Evolutionary conservation across 164 flowering plant species (phyloP).

Genomic region (Litsea cubeba): DNA sequence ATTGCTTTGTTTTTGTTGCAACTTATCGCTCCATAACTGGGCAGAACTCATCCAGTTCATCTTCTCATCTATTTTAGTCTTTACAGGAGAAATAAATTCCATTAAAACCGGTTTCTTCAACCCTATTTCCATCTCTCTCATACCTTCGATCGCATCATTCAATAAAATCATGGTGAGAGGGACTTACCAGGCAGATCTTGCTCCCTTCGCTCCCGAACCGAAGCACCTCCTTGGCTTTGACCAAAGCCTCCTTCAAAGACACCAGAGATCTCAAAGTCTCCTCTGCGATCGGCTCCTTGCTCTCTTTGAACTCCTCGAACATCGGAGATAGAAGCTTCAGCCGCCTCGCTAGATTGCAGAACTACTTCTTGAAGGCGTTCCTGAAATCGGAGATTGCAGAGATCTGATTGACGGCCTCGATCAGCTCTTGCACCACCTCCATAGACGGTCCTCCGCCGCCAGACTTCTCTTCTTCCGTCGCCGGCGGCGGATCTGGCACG

Average conservation of each 20-base stretch:
- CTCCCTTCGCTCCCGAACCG: conserved; percentile 72
- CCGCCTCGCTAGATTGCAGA: conserved; percentile 67
- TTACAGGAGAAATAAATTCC: too few species aligned
- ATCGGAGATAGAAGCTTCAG: conserved; percentile 76
- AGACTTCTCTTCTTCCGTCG: conserved; percentile 34
- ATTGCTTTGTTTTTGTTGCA: too few species aligned
- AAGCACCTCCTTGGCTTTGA: conserved; percentile 58
- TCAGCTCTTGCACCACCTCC: conserved; percentile 37
- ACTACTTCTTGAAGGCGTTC: conserved; percentile 62
- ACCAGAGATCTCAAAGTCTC: conserved; percentile 32
- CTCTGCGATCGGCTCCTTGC: conserved; percentile 38
- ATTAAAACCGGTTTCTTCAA: too few species aligned
- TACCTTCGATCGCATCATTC: too few species aligned
- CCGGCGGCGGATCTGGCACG: background rate
- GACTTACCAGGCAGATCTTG: conserved; percentile 76
- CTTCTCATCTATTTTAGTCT: too few species aligned
- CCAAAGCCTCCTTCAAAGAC: conserved; percentile 42
- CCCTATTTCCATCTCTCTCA: too few species aligned
- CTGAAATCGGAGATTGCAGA: conserved; percentile 57
- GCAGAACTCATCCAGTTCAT: too few species aligned
- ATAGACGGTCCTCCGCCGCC: background rate
- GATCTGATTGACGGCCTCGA: conserved; percentile 54
- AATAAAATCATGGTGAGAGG: too few species aligned
- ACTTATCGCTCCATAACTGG: too few species aligned
- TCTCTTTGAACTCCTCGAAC: conserved; percentile 86